Conservation (phyloP, 306 rosid genomes). For the Trichosanthes cucumerina region DNA sequence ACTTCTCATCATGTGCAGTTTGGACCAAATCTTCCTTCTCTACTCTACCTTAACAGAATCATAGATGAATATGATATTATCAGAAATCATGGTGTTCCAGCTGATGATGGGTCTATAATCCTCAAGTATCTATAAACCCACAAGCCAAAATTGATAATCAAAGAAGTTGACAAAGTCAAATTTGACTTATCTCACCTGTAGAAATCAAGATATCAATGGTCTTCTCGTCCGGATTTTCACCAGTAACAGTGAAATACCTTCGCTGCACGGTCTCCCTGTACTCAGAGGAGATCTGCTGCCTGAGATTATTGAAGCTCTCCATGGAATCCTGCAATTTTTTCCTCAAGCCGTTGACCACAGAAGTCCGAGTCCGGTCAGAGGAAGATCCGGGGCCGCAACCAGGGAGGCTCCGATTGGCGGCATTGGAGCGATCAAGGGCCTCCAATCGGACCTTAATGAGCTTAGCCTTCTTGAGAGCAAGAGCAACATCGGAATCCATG, state of each 20-base stretch:
- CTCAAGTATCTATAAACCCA: neutral
- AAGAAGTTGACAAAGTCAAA: neutral
- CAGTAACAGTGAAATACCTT: conserved; percentile 82
- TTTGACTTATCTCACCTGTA: conserved; percentile 39
- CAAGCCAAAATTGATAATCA: neutral
- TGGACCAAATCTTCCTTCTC: neutral
- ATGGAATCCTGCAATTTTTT: conserved; percentile 83
- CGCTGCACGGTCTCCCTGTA: conserved; percentile 91
- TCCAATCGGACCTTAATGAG: conserved; percentile 71
- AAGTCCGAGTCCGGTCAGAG: conserved; percentile 76
- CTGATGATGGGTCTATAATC: neutral
- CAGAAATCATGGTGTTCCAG: neutral
- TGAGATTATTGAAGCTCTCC: conserved; percentile 55
- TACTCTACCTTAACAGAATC: neutral
- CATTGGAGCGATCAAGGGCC: conserved; percentile 81
- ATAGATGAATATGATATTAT: neutral
- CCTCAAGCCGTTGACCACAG: conserved; percentile 75
- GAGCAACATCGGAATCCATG: conserved; percentile 71
- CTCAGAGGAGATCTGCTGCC: conserved; percentile 65
- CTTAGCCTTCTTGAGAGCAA: conserved; percentile 81
- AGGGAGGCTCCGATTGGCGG: conserved; percentile 61
- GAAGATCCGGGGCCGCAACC: conserved; percentile 95
- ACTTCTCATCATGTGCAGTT: neutral
- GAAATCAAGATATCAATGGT: conserved; percentile 77
- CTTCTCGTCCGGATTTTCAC: conserved; percentile 91